A percentile compares a stretch with the other conserved stretches of the same genome.
phyloP scores from a whole-genome alignment of 805 yeast genomes.

The Kazachstania africana region DNA sequence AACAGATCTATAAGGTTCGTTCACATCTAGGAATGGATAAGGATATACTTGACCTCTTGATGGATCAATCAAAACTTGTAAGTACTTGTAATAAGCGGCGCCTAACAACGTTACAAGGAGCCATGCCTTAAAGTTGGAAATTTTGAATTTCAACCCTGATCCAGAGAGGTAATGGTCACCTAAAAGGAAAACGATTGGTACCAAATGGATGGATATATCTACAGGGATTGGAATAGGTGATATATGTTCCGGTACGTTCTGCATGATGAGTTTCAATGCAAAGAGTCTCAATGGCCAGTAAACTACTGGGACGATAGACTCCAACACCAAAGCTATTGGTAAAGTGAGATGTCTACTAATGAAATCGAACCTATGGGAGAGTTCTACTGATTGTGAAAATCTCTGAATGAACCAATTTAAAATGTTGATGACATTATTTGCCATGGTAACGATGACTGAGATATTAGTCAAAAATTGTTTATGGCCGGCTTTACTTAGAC shows the following conservation, averaged over 20 bases:
- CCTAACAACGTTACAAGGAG: slow-evolving; percentile 30
- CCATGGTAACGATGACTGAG: slow-evolving; percentile 38
- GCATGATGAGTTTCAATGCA: slow-evolving; percentile 37
- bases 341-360: slow-evolving; percentile 25
- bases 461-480: slow-evolving; percentile 63
- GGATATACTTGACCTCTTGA: slow-evolving; percentile 44
- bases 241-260: slow-evolving; percentile 11
- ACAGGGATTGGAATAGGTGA: slow-evolving; percentile 34
- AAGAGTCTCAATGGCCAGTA: slow-evolving; percentile 62
- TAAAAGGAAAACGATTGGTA: slow-evolving; percentile 43
- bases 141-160: slow-evolving; percentile 33
- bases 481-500: slow-evolving; percentile 47
- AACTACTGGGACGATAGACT: slow-evolving; percentile 46
- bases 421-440: slow-evolving; percentile 31
- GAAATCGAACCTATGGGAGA: slow-evolving; percentile 12
- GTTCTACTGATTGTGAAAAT: not conserved
- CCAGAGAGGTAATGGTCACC: slow-evolving; percentile 38
- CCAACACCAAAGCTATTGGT: slow-evolving; percentile 46
- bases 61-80: slow-evolving; percentile 37
- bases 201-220: slow-evolving; percentile 48
- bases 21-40: slow-evolving; percentile 54
- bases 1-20: slow-evolving; percentile 30
- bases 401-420: slow-evolving; percentile 23
- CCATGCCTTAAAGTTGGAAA: slow-evolving; percentile 31
- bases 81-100: slow-evolving; percentile 39